Base-by-base conservation (phyloP, 768 basidiomycete species). In the Collybia mongolica region DNA sequence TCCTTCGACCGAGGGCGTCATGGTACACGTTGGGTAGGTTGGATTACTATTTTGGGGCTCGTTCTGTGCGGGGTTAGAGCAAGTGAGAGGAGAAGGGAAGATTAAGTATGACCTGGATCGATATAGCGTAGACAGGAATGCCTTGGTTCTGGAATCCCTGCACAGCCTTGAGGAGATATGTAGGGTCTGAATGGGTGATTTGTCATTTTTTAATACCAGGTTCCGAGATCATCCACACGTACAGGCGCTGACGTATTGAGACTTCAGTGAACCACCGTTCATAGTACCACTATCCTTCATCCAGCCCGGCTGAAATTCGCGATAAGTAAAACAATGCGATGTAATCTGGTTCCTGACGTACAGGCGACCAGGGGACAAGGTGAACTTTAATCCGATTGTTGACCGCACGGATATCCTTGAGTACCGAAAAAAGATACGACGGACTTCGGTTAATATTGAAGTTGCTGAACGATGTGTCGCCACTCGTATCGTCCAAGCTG, bases 301-400 rank as follows among this genome's bases (percentile, higher is more conserved):
- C 88, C 89, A 91, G 3, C 70, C 84, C 8, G 89, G 88, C 86
- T 89, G 49, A 36, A 51, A 69, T 39, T 19, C 28, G 14, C 37
- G 28, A 5, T 9, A 29, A 43, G 32, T 22, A 24, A 24, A 14
- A 3, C 20, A 18, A n/a, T 17, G 15, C 15, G 15, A 24, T n/a
- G 5, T 7, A 42, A 24, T 17, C 11, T 19, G 7, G 35, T 11
- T 32, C 11, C 5, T 3, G 20, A 67, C 78, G 53, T 61, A 88
- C 88, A 2, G 87, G 86, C 22, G 86, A 88, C 89, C 89, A 90
- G 5, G 89, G 84, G 14, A 85, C 45, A 5, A 87, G 53, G 53
- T 86, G 82, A 17, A 87, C 69, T 56, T 72, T 77, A 48, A 84
- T 54, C 26, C 68, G 59, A 23, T 62, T 68, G 51, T 87, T 88